Conservation (phyloP, 306 rosid genomes). For the Lithocarpus polystachyus region DNA sequence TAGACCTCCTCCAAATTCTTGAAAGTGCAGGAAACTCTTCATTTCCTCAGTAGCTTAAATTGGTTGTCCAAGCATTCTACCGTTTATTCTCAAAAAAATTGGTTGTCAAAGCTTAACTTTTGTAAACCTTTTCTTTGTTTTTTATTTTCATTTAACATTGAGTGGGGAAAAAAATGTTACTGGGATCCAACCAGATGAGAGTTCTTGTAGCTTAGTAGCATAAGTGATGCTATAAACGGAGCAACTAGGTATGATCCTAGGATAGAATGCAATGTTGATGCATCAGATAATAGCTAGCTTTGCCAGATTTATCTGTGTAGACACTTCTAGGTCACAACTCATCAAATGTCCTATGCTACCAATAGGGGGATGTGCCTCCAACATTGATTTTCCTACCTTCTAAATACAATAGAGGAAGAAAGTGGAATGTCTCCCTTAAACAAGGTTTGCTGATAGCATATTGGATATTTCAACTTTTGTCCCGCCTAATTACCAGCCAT, state of each 20-base stretch:
- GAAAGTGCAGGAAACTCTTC: conserved; percentile 15
- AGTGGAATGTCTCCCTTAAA: too few relatives aligned
- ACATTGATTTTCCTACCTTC: conserved; percentile 53
- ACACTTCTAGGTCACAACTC: too few relatives aligned
- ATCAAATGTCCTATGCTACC: too few relatives aligned
- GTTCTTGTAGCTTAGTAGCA: conserved; percentile 31
- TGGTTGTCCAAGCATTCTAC: too few relatives aligned
- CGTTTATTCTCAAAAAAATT: too few relatives aligned
- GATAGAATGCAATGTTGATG: conserved; percentile 50
- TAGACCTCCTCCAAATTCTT: conserved; percentile 28
- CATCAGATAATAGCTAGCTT: conserved; percentile 46
- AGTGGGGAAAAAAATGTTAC: not conserved
- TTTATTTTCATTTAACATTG: too few relatives aligned
- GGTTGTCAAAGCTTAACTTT: not conserved
- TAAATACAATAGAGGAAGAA: not conserved
- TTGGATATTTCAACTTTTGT: too few relatives aligned
- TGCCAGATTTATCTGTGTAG: conserved; percentile 37
- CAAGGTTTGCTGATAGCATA: too few relatives aligned
- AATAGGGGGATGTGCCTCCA: not conserved
- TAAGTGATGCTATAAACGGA: not conserved
- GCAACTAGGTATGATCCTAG: conserved; percentile 36
- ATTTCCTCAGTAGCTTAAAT: not conserved
- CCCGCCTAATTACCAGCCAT: too few relatives aligned
- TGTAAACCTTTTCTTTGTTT: not conserved
- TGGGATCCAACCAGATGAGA: conserved; percentile 49